Evolutionary conservation across 2,329 filamentous ascomycete genomes (phyloP), one percentile per base, ranked within the genome.

Genomic region (Penicillium sp.): DNA sequence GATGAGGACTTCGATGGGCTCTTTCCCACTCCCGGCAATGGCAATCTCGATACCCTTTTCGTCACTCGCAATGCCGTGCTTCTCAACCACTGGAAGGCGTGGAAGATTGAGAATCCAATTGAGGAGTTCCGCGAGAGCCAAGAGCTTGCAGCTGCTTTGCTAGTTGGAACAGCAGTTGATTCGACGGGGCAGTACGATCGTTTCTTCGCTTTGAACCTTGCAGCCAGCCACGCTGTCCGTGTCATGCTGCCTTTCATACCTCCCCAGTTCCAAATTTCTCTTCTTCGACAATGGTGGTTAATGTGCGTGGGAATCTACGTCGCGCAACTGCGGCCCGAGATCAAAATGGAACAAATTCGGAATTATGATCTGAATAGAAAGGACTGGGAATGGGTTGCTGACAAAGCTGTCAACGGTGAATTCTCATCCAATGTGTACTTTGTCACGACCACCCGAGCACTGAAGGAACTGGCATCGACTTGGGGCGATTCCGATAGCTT

Each of bases 251-350:
- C 94, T 0, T 73, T 90, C 35, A 77, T 97, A 11, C 91, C 91
- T 0, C 74, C 81, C 14, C 84, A 85, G 66, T 88, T 87, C 65
- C 93, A 96, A 63, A 72, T 91, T 43, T 78, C 78, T 22, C 77
- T 99, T 5, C 80, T 97, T 9, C 81, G 89, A 37, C 87, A 96
- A 71, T 97, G 94, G 91, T 96, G 91, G 89, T 77, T 99, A 5
- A 82, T 96, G 40, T 85, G 88, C 0, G 73, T 97, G 40, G 83
- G 86, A 0, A 83, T 92, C 11, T 97, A 94, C 69, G 84, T 96
- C 50, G 77, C 86, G 2, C 87, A 90, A 67, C 76, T 88, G 26
- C 82, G 93, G 19, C 94, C 92, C 0, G 77, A 80, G 55, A 84
- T 96, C 54, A 82, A 88, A 52, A 76, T 84, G n/a, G 82, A 87